Evolutionary conservation across 176 grass and related monocot genomes (phyloP).

Genomic region (Triticum timopheevii): DNA sequence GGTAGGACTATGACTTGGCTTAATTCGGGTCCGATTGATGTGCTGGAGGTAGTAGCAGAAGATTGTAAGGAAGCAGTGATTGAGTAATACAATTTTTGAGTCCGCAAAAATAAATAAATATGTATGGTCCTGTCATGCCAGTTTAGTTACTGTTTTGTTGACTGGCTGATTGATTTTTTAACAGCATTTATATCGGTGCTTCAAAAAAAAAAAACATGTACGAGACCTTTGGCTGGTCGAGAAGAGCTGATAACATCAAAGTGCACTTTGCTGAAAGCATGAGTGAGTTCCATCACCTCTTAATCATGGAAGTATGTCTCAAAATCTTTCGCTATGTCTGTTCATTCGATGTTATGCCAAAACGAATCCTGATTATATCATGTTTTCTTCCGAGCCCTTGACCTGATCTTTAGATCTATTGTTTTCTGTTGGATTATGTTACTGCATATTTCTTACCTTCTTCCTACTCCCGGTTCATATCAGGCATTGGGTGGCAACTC

Average conservation of each 20-base stretch:
- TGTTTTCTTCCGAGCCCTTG: background rate
- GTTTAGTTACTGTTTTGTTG: too few species aligned
- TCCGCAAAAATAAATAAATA: too few species aligned
- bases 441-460: background rate
- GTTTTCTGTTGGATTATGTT: background rate
- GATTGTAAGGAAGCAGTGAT: too few species aligned
- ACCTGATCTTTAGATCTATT: background rate
- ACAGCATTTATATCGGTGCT: constrained; percentile 97
- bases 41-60: too few species aligned
- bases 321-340: background rate
- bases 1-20: too few species aligned
- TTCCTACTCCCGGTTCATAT: constrained; percentile 12
- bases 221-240: constrained; percentile 93
- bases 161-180: constrained; percentile 4
- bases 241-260: constrained; percentile 86
- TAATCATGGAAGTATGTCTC: constrained; percentile 92
- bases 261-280: constrained; percentile 95
- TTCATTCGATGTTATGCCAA: background rate
- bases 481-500: constrained; percentile 88
- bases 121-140: too few species aligned
- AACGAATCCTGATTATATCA: background rate
- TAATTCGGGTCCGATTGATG: too few species aligned
- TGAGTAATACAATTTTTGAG: too few species aligned
- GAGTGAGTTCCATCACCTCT: constrained; percentile 94
- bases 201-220: too few species aligned